Evolutionary conservation across 768 basidiomycete species (phyloP).

Genomic region (Boletus tomentosulus): DNA sequence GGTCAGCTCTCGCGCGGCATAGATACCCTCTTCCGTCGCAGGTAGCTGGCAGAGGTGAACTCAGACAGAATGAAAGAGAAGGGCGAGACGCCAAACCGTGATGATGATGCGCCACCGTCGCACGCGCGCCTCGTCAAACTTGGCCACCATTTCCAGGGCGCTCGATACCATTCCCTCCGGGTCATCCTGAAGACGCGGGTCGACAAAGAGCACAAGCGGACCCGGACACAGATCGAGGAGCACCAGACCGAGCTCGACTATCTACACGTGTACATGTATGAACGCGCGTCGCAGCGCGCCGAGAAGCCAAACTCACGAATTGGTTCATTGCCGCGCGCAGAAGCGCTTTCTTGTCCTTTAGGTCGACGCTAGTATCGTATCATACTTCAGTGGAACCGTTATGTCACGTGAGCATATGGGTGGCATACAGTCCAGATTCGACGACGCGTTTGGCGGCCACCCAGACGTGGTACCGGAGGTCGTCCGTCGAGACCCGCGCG

Average conservation of each 20-base stretch:
- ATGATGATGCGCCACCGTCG: constrained; percentile 41
- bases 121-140: constrained; percentile 41
- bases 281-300: neutral
- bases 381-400: no score
- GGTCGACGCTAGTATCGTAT: constrained; percentile 9
- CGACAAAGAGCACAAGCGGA: constrained; percentile 48
- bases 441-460: constrained; percentile 30
- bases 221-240: constrained; percentile 44
- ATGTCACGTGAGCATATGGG: neutral
- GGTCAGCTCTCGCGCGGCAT: constrained; percentile 41
- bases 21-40: constrained; percentile 51
- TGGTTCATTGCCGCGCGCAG: constrained; percentile 20
- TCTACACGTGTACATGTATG: constrained; percentile 28
- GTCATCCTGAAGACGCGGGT: constrained; percentile 43
- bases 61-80: neutral
- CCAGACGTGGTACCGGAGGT: constrained; percentile 33
- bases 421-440: constrained; percentile 21
- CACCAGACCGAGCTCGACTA: constrained; percentile 46
- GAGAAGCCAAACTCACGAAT: constrained; percentile 27
- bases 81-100: constrained; percentile 35
- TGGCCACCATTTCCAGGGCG: constrained; percentile 38
- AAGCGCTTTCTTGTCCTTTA: constrained; percentile 14
- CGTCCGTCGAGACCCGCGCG: constrained; percentile 20
- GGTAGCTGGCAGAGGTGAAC: constrained; percentile 41
- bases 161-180: constrained; percentile 37